Evolutionary conservation across 805 yeast genomes (phyloP).

Genomic region (Debaryomyces castellii): DNA sequence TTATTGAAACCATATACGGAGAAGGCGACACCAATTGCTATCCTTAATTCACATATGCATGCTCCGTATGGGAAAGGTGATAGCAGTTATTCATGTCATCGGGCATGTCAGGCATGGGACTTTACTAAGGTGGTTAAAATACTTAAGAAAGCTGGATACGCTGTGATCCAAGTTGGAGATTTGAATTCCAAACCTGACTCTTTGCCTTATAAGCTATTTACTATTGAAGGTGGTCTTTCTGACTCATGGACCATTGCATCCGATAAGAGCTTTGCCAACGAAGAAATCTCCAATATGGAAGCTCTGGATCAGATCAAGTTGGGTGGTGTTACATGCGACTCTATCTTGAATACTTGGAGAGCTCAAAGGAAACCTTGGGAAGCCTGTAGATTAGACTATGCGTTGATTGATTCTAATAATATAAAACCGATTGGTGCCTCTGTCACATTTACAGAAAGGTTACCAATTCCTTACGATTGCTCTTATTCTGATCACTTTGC

Average conservation of each 20-base stretch:
- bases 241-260: conserved; percentile 83
- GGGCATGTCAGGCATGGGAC: conserved; percentile 97
- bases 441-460: conserved; percentile 70
- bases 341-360: conserved; percentile 86
- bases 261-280: conserved; percentile 3
- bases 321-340: conserved; percentile 92
- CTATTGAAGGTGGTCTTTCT: conserved; percentile 61
- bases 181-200: conserved; percentile 87
- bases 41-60: conserved; percentile 93
- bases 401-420: conserved; percentile 62
- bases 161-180: conserved; percentile 90
- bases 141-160: conserved; percentile 71
- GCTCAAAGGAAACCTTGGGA: conserved; percentile 50
- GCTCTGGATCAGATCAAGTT: conserved; percentile 55
- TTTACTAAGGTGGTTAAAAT: conserved; percentile 64
- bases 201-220: conserved; percentile 73
- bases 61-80: conserved; percentile 89
- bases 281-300: conserved; percentile 24
- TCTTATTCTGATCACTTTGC: conserved; percentile 95
- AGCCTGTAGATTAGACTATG: conserved; percentile 90
- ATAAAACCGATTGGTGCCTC: conserved; percentile 59
- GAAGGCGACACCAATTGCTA: conserved; percentile 59
- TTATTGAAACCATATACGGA: conserved; percentile 50
- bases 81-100: conserved; percentile 84
- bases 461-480: conserved; percentile 53